Conservation (phyloP, 2,329 filamentous ascomycete genomes). For the Diaporthe humulicola region DNA sequence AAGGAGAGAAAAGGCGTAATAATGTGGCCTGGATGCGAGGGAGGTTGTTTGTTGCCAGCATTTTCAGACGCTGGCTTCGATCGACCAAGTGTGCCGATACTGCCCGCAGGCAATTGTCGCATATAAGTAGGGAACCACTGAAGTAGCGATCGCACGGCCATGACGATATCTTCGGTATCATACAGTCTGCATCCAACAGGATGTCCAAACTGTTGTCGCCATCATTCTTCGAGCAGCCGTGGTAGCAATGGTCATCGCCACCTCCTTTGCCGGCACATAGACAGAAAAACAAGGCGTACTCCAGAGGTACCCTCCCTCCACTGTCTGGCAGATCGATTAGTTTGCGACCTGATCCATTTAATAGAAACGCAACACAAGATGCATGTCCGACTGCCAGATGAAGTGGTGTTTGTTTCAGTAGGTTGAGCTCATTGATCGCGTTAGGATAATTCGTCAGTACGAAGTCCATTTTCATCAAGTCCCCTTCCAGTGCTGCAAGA, state of each 20-base stretch:
- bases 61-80: conserved; percentile 2
- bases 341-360: neutral
- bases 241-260: neutral
- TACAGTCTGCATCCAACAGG: conserved; percentile 10
- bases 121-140: neutral
- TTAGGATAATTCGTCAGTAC: neutral
- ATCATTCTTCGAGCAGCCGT: neutral
- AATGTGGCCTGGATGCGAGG: neutral
- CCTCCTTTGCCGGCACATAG: neutral
- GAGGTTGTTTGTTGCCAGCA: conserved; percentile 1
- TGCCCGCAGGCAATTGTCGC: neutral
- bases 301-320: neutral
- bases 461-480: neutral
- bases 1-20: neutral
- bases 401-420: conserved; percentile 1
- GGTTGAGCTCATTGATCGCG: conserved; percentile 8
- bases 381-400: conserved; percentile 22
- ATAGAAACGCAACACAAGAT: conserved; percentile 2
- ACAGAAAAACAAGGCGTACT: conserved; percentile 19
- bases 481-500: conserved; percentile 9
- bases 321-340: neutral
- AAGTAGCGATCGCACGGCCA: neutral
- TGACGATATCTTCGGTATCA: neutral
- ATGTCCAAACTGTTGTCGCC: conserved; percentile 14
- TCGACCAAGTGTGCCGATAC: conserved; percentile 9